Evolutionary conservation across 1,139 yeast species (phyloP).

Genomic region (Yamadazyma dendronema): DNA sequence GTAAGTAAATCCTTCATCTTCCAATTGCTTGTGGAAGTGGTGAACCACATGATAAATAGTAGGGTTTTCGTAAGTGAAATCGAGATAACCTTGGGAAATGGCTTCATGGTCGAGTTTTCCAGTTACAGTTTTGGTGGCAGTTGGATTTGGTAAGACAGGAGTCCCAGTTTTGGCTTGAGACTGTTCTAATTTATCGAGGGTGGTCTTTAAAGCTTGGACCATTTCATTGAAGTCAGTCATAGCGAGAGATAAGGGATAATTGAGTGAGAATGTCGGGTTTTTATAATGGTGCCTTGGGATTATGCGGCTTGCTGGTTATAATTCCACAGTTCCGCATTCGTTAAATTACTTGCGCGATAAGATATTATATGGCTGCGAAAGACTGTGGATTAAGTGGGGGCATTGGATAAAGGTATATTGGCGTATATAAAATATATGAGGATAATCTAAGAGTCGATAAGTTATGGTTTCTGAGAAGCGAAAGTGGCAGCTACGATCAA

Average conservation of each 20-base stretch:
- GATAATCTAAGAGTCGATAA: neutral
- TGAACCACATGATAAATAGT: slow-evolving; percentile 42
- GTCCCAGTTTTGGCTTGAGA: neutral
- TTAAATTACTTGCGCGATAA: neutral
- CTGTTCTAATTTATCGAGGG: slow-evolving; percentile 12
- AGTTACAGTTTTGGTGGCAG: slow-evolving; percentile 1
- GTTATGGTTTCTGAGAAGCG: slow-evolving; percentile 48
- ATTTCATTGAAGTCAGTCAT: slow-evolving; percentile 17
- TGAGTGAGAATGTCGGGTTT: neutral
- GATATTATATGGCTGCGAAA: too few relatives aligned
- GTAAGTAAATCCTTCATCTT: slow-evolving; percentile 29
- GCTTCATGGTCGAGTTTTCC: slow-evolving; percentile 8
- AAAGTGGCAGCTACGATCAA: slow-evolving; percentile 96
- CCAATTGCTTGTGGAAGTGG: slow-evolving; percentile 26
- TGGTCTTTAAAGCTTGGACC: slow-evolving; percentile 16
- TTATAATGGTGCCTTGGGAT: neutral
- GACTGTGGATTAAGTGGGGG: too few relatives aligned
- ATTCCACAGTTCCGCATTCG: slow-evolving; percentile 2
- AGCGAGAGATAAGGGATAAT: slow-evolving; percentile 1
- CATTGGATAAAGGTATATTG: neutral
- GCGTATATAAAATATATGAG: neutral
- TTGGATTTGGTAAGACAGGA: neutral
- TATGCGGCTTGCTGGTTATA: slow-evolving; percentile 7
- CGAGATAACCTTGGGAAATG: slow-evolving; percentile 32
- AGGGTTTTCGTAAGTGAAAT: slow-evolving; percentile 39